Conservation (phyloP, 2,329 filamentous ascomycete genomes). For the Emmonsia crescens region DNA sequence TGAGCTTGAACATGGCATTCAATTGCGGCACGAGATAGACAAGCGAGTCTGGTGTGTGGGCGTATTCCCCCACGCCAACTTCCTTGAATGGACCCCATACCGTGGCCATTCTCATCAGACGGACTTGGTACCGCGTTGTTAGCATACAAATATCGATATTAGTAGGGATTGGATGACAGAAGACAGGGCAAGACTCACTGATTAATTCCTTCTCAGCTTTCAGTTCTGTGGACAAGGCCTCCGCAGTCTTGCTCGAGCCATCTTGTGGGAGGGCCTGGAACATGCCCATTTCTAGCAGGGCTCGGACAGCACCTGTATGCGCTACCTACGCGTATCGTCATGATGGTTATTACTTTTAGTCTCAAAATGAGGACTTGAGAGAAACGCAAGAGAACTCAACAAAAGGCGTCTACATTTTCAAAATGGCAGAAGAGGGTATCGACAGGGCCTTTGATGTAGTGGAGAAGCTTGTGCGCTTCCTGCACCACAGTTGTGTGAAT, state of each 20-base stretch:
- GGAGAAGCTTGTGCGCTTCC: constrained; percentile 12
- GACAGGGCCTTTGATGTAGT: constrained; percentile 14
- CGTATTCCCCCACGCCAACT: constrained; percentile 13
- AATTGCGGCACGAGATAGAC: constrained; percentile 13
- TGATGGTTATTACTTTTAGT: neutral
- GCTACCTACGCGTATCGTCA: neutral
- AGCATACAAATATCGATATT: neutral
- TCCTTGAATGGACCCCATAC: constrained; percentile 14
- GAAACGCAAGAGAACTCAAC: neutral
- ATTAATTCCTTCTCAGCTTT: constrained; percentile 16
- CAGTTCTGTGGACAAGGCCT: constrained; percentile 12
- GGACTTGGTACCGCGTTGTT: constrained; percentile 9
- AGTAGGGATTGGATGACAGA: neutral
- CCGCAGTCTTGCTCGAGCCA: constrained; percentile 12
- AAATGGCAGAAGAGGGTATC: constrained; percentile 14
- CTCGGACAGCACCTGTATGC: constrained; percentile 11
- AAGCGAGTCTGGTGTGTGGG: constrained; percentile 16
- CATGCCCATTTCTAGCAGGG: constrained; percentile 11
- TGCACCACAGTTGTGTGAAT: constrained; percentile 1
- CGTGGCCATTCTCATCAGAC: constrained; percentile 15
- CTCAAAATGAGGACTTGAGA: neutral
- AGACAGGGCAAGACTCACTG: constrained; percentile 8
- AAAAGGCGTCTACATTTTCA: constrained; percentile 16
- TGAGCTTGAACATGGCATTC: constrained; percentile 10
- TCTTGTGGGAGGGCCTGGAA: constrained; percentile 12